phyloP scores from a whole-genome alignment of 2,329 filamentous ascomycete genomes.

The Ophiostoma piceae region DNA sequence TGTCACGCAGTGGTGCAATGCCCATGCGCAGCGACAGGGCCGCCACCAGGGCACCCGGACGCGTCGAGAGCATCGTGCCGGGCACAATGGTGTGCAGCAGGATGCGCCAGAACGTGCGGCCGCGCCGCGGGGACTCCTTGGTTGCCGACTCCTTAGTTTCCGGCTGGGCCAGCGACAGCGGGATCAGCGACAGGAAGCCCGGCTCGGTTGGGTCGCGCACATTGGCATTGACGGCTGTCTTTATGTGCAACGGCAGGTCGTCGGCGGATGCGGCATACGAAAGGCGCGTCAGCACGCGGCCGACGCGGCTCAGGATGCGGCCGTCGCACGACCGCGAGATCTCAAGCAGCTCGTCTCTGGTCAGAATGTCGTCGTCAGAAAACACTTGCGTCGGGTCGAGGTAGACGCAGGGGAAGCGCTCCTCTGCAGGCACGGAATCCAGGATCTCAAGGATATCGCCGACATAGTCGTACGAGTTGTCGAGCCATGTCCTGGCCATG shows the following conservation, averaged over 20 bases:
- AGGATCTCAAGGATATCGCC: constrained; percentile 41
- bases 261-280: constrained; percentile 40
- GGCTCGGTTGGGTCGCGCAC: not conserved
- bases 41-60: constrained; percentile 44
- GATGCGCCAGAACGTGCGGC: constrained; percentile 43
- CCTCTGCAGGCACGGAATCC: constrained; percentile 34
- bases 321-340: constrained; percentile 49
- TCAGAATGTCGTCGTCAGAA: constrained; percentile 27
- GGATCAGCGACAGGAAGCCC: not conserved
- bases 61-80: constrained; percentile 43
- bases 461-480: constrained; percentile 47
- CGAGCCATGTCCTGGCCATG: constrained; percentile 45
- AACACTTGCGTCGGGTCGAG: constrained; percentile 46
- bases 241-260: constrained; percentile 43
- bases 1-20: constrained; percentile 38
- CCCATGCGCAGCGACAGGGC: constrained; percentile 47
- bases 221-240: not conserved
- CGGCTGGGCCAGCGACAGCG: not conserved
- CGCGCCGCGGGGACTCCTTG: constrained; percentile 31
- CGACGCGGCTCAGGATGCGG: constrained; percentile 43
- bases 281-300: constrained; percentile 43
- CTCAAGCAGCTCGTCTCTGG: constrained; percentile 44
- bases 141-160: not conserved
- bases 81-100: constrained; percentile 45
- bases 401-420: constrained; percentile 45